Percentiles rank a stretch among this genome's conserved stretches.
Conservation (phyloP, 1,284 basidiomycete species). For the Xerocomus amazonicus region DNA sequence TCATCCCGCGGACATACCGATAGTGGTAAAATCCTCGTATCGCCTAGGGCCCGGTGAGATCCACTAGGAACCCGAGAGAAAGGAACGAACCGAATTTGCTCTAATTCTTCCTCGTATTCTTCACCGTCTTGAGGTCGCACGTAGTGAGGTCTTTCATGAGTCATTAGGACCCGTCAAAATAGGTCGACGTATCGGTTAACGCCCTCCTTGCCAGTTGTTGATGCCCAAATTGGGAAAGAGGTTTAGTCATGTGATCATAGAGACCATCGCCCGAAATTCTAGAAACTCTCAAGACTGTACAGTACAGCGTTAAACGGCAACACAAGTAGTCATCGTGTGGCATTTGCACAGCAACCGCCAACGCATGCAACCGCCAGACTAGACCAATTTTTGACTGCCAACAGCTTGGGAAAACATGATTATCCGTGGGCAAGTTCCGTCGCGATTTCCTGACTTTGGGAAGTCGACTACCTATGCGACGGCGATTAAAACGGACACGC, state of each 20-base stretch:
- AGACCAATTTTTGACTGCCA: neutral
- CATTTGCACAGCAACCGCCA: neutral
- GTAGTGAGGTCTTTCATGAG: conserved; percentile 23
- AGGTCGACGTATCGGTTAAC: neutral
- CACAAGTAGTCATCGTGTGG: neutral
- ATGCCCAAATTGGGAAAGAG: conserved; percentile 1
- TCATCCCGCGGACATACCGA: conserved; percentile 45
- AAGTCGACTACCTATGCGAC: conserved; percentile 4
- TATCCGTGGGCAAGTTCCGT: conserved; percentile 3
- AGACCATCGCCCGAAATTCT: neutral
- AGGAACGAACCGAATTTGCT: conserved; percentile 29
- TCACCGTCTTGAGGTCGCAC: conserved; percentile 21
- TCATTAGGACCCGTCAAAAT: conserved; percentile 13
- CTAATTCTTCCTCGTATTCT: conserved; percentile 33
- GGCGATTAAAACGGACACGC: conserved; percentile 30
- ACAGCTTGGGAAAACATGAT: neutral
- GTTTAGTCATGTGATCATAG: neutral
- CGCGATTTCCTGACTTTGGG: conserved; percentile 10
- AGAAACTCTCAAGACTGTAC: neutral
- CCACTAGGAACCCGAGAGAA: neutral
- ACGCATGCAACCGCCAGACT: neutral
- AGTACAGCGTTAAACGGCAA: too few species aligned
- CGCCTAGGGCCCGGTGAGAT: conserved; percentile 45
- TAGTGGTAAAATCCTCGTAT: conserved; percentile 84
- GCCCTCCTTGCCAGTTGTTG: neutral